Conservation (phyloP, 768 basidiomycete genomes). For the Dacryopinax primogenitus region DNA sequence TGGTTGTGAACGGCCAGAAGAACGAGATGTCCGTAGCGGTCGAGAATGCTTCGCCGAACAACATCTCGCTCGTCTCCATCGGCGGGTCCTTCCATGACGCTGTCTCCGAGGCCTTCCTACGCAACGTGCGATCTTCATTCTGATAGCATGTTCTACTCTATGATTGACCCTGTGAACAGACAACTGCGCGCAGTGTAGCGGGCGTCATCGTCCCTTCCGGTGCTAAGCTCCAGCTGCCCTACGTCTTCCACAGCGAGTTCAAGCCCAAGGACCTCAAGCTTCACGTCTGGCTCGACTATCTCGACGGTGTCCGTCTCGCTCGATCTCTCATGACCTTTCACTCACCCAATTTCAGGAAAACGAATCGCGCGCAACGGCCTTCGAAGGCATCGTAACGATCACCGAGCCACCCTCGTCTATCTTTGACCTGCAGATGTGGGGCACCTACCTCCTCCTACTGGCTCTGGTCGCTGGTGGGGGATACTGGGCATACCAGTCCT, state of each 20-base stretch:
- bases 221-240: slow-evolving; percentile 53
- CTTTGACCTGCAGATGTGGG: slow-evolving; percentile 71
- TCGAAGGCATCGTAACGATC: slow-evolving; percentile 61
- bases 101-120: slow-evolving; percentile 48
- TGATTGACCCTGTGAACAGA: slow-evolving; percentile 31
- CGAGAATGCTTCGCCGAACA: slow-evolving; percentile 63
- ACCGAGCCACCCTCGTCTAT: slow-evolving; percentile 68
- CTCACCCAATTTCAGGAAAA: slow-evolving; percentile 33
- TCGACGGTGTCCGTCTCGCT: slow-evolving; percentile 39
- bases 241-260: slow-evolving; percentile 68
- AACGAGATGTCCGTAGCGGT: slow-evolving; percentile 52
- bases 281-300: slow-evolving; percentile 63
- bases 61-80: slow-evolving; percentile 52
- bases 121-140: slow-evolving; percentile 44
- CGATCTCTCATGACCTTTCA: not conserved
- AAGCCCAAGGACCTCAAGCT: slow-evolving; percentile 67
- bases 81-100: slow-evolving; percentile 57
- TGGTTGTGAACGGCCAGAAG: slow-evolving; percentile 71
- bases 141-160: not conserved
- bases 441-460: slow-evolving; percentile 56
- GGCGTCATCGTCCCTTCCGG: slow-evolving; percentile 39
- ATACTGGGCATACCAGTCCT: slow-evolving; percentile 54
- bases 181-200: slow-evolving; percentile 28
- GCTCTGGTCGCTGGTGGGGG: slow-evolving; percentile 48
- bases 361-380: slow-evolving; percentile 51